These are phyloP conservation scores for Leucoagaricus sp. DNA, from an alignment of 1,284 basidiomycete species.

Conservation along the genomic window DNA sequence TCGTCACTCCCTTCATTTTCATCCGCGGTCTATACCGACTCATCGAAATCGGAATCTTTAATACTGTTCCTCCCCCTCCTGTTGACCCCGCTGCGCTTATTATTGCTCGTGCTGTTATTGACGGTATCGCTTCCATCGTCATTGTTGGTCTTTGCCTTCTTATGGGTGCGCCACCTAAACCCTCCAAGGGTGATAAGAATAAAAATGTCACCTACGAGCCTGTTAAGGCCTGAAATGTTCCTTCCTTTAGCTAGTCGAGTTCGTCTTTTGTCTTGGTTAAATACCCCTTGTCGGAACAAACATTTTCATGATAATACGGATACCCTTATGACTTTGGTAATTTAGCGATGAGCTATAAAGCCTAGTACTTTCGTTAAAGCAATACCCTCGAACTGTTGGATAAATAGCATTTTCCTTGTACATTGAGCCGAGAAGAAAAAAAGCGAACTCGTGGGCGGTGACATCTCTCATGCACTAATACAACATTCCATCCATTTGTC, in stretches of 20 bases:
- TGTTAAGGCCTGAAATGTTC: neutral
- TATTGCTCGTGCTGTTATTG: neutral
- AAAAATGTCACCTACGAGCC: neutral
- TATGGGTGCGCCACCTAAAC: slow-evolving; percentile 11
- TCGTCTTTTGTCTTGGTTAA: neutral
- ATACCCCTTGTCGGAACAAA: too few relatives aligned
- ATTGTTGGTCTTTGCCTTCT: neutral
- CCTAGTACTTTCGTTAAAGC: too few relatives aligned
- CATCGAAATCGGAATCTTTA: neutral
- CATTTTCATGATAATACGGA: too few relatives aligned
- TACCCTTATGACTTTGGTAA: too few relatives aligned
- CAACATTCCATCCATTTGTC: too few relatives aligned
- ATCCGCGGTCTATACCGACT: neutral
- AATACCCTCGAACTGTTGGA: too few relatives aligned
- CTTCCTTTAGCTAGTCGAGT: neutral
- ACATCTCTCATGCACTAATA: too few relatives aligned
- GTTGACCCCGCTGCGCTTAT: neutral
- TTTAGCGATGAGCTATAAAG: too few relatives aligned
- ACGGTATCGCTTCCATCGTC: neutral
- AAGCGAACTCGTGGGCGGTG: too few relatives aligned
- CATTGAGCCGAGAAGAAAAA: too few relatives aligned
- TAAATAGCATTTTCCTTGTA: too few relatives aligned
- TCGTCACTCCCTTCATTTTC: neutral
- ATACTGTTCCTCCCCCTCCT: neutral
- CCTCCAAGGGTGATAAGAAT: neutral